These are phyloP conservation scores for Abeoforma whisleri DNA, from an alignment of 78 protist species.

Conservation along the genomic window DNA sequence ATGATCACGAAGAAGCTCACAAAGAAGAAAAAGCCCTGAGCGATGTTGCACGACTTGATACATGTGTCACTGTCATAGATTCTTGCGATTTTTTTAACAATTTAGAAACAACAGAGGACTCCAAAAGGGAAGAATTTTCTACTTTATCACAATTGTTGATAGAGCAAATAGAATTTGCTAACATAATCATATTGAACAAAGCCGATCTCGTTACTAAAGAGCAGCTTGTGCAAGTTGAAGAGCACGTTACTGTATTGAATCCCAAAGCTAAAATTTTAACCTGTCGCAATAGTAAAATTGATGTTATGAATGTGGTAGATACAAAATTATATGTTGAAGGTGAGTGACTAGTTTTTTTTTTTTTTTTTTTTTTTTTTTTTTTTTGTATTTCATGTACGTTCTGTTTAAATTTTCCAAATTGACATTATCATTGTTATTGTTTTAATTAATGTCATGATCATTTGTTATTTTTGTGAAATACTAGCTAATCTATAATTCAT, in stretches of 20 bases:
- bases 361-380: too few relatives aligned
- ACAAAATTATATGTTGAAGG: conserved; percentile 56
- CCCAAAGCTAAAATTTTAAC: conserved; percentile 50
- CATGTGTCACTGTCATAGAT: conserved; percentile 61
- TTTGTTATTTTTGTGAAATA: too few relatives aligned
- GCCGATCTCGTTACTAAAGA: conserved; percentile 9
- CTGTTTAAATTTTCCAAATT: too few relatives aligned
- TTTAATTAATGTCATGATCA: too few relatives aligned
- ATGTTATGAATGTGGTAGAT: conserved; percentile 46
- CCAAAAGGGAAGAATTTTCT: conserved; percentile 52
- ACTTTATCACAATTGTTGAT: conserved; percentile 52
- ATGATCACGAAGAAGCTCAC: conserved; percentile 12
- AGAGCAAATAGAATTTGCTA: conserved; percentile 81
- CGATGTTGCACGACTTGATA: conserved; percentile 39
- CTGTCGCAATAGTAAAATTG: conserved; percentile 41
- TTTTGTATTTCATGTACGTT: too few relatives aligned
- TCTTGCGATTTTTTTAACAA: not conserved
- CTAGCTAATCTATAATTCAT: too few relatives aligned
- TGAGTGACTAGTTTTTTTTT: too few relatives aligned
- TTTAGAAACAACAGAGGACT: not conserved
- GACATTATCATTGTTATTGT: too few relatives aligned
- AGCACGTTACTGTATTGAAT: conserved; percentile 35
- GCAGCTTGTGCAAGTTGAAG: not conserved
- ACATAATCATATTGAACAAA: conserved; percentile 79
- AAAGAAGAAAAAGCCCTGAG: conserved; percentile 3